phyloP scores from a whole-genome alignment of 1,284 basidiomycete genomes.

The Rhodotorula sp. region DNA sequence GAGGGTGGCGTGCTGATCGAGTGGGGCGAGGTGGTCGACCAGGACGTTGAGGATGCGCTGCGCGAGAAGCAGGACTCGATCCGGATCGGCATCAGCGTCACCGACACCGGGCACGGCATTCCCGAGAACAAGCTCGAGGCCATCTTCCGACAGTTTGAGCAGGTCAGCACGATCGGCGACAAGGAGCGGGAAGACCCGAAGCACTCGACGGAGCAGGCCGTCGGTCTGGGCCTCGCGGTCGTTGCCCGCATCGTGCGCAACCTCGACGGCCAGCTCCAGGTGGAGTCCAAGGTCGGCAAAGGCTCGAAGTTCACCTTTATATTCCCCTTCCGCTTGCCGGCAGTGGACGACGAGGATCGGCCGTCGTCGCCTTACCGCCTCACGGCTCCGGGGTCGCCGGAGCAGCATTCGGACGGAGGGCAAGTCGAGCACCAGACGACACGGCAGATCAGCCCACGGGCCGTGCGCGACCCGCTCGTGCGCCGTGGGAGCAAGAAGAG shows the following conservation, averaged over 20 bases:
- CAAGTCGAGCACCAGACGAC: background rate
- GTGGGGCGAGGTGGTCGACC: conserved; percentile 44
- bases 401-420: too few relatives aligned
- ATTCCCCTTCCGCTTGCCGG: conserved; percentile 49
- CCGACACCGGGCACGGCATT: conserved; percentile 60
- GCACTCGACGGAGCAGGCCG: conserved; percentile 9
- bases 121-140: conserved; percentile 69
- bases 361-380: background rate
- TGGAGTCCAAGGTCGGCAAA: conserved; percentile 51
- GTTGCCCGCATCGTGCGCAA: conserved; percentile 53
- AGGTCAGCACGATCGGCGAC: conserved; percentile 55
- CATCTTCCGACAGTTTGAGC: conserved; percentile 84
- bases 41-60: conserved; percentile 33
- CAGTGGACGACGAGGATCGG: background rate
- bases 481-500: conserved; percentile 14
- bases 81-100: conserved; percentile 56
- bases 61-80: conserved; percentile 54
- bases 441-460: background rate
- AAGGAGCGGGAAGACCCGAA: conserved; percentile 14
- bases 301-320: conserved; percentile 52
- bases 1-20: conserved; percentile 55
- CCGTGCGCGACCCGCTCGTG: background rate
- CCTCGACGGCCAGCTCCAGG: conserved; percentile 52
- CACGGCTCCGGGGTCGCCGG: too few relatives aligned
- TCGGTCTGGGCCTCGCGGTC: conserved; percentile 49